Percentiles rank a stretch among this genome's conserved stretches.
Conservation (phyloP, 106 monocot species). For the Apostasia shenzhenica region DNA sequence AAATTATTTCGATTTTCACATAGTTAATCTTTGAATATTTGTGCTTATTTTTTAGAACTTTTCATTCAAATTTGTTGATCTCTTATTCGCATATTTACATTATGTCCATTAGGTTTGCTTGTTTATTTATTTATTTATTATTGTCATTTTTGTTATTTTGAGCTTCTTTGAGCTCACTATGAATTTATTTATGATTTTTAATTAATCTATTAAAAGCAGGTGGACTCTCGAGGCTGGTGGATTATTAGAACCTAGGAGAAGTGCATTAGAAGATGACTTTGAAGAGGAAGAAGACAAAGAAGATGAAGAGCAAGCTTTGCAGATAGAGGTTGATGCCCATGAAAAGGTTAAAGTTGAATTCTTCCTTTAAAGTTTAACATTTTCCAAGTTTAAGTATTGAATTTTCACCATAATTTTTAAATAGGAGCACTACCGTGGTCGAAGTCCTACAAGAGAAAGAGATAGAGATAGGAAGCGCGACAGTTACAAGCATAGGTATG, state of each 20-base stretch:
- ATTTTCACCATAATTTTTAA: neutral
- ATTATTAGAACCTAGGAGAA: slow-evolving; percentile 72
- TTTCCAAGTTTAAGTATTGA: neutral
- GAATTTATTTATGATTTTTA: neutral
- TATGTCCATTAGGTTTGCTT: no score
- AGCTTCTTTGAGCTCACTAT: neutral
- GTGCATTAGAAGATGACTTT: slow-evolving; percentile 98
- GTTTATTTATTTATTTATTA: neutral
- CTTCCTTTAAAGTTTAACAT: neutral
- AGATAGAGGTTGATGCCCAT: slow-evolving; percentile 34
- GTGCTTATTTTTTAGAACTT: no score
- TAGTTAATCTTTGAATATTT: no score
- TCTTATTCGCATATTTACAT: no score
- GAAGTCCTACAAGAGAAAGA: slow-evolving; percentile 70
- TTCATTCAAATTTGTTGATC: no score
- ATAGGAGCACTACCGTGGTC: slow-evolving; percentile 70
- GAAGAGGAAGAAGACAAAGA: slow-evolving; percentile 98
- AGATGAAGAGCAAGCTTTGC: slow-evolving; percentile 65
- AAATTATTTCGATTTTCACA: no score
- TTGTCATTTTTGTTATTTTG: neutral
- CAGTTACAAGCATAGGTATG: slow-evolving; percentile 64
- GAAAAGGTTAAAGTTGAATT: slow-evolving; percentile 37
- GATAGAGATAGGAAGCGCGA: slow-evolving; percentile 81
- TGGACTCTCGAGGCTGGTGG: slow-evolving; percentile 80
- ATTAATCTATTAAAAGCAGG: slow-evolving; percentile 20